Conservation (phyloP, 225 moss, liverwort and hornwort species). For the Polytrichum commune region DNA sequence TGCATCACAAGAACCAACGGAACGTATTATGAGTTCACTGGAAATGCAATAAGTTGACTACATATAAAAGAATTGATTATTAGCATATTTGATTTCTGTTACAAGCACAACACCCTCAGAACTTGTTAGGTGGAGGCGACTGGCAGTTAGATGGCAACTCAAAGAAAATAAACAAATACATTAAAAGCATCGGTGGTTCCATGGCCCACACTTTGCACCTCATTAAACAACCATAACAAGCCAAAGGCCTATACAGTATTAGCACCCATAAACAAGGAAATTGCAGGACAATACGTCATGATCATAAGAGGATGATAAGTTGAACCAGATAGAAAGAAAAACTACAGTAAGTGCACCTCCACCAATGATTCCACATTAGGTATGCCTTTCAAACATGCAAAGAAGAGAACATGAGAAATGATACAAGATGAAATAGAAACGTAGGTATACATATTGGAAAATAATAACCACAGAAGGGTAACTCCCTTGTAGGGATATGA, state of each 20-base stretch:
- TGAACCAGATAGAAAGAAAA: background rate
- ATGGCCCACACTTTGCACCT: no score
- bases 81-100: background rate
- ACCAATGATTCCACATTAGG: background rate
- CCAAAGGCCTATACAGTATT: no score
- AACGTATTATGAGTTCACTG: background rate
- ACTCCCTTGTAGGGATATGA: no score
- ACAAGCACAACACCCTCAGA: background rate
- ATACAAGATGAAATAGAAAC: background rate
- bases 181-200: no score
- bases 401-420: background rate
- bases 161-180: background rate
- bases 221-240: no score
- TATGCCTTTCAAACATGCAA: background rate
- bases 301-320: no score
- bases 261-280: no score
- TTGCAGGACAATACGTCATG: no score
- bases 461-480: background rate
- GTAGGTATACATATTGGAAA: background rate
- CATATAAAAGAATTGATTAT: background rate
- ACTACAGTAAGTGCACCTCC: background rate
- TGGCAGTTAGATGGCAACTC: background rate
- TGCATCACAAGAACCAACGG: constrained; percentile 26
- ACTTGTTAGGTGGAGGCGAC: background rate
- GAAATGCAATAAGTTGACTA: background rate